Conservation (phyloP, 1,284 basidiomycete species). For the Ganoderma multipileum region DNA sequence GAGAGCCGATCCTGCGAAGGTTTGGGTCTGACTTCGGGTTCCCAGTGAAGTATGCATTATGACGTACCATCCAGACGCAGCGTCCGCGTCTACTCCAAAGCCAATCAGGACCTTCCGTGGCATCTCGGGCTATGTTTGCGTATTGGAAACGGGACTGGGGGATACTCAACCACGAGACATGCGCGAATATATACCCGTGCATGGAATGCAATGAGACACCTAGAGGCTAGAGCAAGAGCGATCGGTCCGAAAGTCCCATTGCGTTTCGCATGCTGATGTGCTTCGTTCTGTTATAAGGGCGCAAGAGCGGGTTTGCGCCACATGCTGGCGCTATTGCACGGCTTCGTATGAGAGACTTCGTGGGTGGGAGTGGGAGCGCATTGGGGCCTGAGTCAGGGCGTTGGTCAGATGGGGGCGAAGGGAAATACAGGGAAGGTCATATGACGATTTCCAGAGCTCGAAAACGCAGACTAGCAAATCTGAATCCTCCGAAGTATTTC, state of each 20-base stretch:
- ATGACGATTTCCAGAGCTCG: not conserved
- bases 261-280: not conserved
- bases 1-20: conserved; percentile 64
- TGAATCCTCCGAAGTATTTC: no score
- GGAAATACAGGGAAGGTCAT: not conserved
- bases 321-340: not conserved
- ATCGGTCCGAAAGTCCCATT: not conserved
- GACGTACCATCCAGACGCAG: conserved; percentile 41
- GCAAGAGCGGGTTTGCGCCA: not conserved
- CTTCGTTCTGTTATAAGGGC: not conserved
- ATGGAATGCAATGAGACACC: no score
- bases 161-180: not conserved
- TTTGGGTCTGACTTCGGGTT: not conserved
- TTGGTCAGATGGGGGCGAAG: not conserved
- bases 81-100: conserved; percentile 44
- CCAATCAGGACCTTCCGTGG: conserved; percentile 40
- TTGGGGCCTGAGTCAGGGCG: not conserved
- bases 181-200: not conserved
- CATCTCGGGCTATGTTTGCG: conserved; percentile 25
- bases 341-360: not conserved
- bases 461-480: no score
- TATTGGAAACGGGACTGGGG: not conserved
- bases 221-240: not conserved
- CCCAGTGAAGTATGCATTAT: not conserved
- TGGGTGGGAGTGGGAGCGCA: not conserved